Base-by-base conservation (phyloP, 768 basidiomycete genomes). In the Serendipita indica region DNA sequence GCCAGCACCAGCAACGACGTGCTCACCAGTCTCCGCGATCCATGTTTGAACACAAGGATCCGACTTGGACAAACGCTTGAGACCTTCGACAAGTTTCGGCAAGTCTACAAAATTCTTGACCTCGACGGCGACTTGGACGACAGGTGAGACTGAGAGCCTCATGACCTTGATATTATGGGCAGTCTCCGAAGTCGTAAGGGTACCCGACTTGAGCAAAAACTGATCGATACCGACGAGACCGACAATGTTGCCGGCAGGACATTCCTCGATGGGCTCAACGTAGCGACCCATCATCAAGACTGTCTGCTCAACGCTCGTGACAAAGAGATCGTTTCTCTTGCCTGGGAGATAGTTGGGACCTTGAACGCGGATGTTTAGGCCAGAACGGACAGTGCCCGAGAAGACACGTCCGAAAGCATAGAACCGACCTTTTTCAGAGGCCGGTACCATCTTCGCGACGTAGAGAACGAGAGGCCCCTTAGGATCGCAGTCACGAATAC, bases 91-190 rank as follows among this genome's bases (percentile, higher is more conserved):
- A 64, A 99, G 87, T 77, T 99, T 99, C 69, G 96, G 96, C 46
- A 99, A 80, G 79, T 99, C 96, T 60, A 89, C 82, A 60, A 96
- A 91, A 72, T 98, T 99, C 85, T 98, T 98, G 74, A 98, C 96
- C 74, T 99, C 96, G 66, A 99, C 96, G 64, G 96, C 90, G 68
- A 98, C 91, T 71, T 83, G 96, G 43, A 99, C 96, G 70, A 99
- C 96, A 65, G 96, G 96, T 30, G 96, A 98, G 59, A 99, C 96
- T 71, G 93, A 98, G 82, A 97, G 97, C 76, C 87, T 90, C 96
- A 99, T 99, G 73, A 99, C 92, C 77, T 78, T 90, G 92, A 99
- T 96, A 80, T 99, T 99, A 80, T 99, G 96, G 57, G 96, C 96
- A 57, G 92, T 96, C 76, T 98, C 96, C 52, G 91, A 91, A 61